Conservation (phyloP, 1,284 basidiomycete genomes). For the Ceratobasidium sp. region DNA sequence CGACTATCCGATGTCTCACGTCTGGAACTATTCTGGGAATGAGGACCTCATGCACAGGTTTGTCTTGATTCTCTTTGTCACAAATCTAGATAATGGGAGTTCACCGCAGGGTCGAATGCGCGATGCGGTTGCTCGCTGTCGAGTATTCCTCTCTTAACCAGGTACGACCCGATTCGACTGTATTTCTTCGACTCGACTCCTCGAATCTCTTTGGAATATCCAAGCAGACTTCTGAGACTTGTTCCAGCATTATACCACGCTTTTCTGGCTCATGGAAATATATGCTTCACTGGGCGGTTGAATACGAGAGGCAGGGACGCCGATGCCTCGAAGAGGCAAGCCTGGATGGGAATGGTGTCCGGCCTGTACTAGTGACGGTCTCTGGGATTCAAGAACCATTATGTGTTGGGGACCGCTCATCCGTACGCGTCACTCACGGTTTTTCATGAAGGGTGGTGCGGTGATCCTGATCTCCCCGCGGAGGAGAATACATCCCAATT, state of each 20-base stretch:
- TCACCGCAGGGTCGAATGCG: background rate
- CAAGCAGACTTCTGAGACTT: no score
- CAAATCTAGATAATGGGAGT: no score
- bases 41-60: no score
- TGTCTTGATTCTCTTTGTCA: no score
- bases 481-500: no score
- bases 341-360: background rate
- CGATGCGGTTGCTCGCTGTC: background rate
- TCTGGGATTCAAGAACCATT: background rate
- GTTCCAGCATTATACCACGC: background rate
- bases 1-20: no score
- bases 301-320: background rate
- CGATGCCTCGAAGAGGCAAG: background rate
- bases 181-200: background rate
- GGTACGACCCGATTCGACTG: background rate
- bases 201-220: no score
- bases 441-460: background rate
- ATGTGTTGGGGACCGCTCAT: conserved; percentile 10
- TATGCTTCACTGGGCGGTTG: background rate
- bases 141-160: no score
- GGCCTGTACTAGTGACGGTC: conserved; percentile 7
- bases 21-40: no score
- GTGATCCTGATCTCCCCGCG: background rate
- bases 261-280: no score
- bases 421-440: background rate